These are phyloP conservation scores for Suhomyces faveliae DNA, from an alignment of 805 yeast genomes.

Conservation along the genomic window DNA sequence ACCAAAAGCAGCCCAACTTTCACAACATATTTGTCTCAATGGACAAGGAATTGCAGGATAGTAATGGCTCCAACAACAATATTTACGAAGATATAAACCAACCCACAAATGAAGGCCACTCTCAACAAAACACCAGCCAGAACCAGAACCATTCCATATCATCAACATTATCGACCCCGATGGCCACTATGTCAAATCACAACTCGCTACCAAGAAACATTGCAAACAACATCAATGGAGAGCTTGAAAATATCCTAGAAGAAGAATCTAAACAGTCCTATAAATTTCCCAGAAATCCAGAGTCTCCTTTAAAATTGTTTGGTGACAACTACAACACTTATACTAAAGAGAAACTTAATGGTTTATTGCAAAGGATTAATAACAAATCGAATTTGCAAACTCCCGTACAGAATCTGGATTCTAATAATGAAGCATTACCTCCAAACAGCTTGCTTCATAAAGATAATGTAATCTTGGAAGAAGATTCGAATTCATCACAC, in stretches of 20 bases:
- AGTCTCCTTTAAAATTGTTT: conserved; percentile 43
- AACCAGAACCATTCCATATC: conserved; percentile 24
- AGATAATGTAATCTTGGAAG: background rate
- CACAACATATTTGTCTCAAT: conserved; percentile 30
- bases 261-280: conserved; percentile 19
- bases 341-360: conserved; percentile 34
- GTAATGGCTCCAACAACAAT: conserved; percentile 1
- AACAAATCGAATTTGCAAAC: conserved; percentile 14
- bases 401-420: conserved; percentile 4
- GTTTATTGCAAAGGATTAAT: conserved; percentile 23
- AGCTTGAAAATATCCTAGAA: conserved; percentile 24
- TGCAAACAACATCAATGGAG: conserved; percentile 9
- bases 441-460: conserved; percentile 2
- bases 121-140: background rate
- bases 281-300: conserved; percentile 25
- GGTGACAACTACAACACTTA: conserved; percentile 40
- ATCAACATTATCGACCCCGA: conserved; percentile 39
- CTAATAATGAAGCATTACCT: background rate
- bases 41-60: conserved; percentile 14
- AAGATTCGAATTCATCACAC: background rate
- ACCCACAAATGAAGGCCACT: background rate
- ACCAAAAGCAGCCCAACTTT: conserved; percentile 26
- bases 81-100: background rate
- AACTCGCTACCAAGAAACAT: conserved; percentile 2
- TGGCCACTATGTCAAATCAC: conserved; percentile 21